Evolutionary conservation across 2,329 filamentous ascomycete species (phyloP), one percentile per base, ranked within the genome.

Genomic region (Beauveria caledonica): DNA sequence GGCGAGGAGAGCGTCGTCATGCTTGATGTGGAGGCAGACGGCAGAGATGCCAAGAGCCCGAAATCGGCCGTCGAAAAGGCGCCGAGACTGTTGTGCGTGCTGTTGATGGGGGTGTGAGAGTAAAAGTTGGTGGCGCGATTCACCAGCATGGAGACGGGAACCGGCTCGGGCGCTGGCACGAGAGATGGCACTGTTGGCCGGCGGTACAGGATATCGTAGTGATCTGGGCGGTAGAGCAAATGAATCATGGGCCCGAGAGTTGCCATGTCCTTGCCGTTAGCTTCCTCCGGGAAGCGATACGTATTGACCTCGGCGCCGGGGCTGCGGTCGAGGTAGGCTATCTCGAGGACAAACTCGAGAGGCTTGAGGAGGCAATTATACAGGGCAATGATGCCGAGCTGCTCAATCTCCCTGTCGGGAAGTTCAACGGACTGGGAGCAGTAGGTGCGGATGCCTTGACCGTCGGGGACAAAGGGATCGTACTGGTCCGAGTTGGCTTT

Each of bases 191-290:
- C 63, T 9, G 63, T 2, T 62, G 68, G 70, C 19, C 33, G 59
- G 23, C 85, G 86, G 78, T 99, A 99, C 39, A 97, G 81, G 63
- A 99, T 86, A 73, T 97, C 94, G 73, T 97, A 99, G 74, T 97
- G 94, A 62, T 90, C 91, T 46, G 78, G 95, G 71, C 77, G 86
- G 82, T 76, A 92, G 69, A 80, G 80, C 62, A 81, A 76, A 66
- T 84, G 78, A 40, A 87, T 82, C 36, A 82, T 78, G 27, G 80
- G 78, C 0, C 77, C 80, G 0, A 81, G 68, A 1, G 70, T 68
- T 17, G 74, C 72, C 48, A 72, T 67, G 57, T 78, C 76, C 58
- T 78, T 76, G 3, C 69, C 71, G 58, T 78, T 79, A 15, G 77
- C 75, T 48, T 81, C 82, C 25, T 82, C 78, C 3, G 81, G 86